Evolutionary conservation across 768 basidiomycete genomes (phyloP).

Genomic region (Lentinula lateritia): DNA sequence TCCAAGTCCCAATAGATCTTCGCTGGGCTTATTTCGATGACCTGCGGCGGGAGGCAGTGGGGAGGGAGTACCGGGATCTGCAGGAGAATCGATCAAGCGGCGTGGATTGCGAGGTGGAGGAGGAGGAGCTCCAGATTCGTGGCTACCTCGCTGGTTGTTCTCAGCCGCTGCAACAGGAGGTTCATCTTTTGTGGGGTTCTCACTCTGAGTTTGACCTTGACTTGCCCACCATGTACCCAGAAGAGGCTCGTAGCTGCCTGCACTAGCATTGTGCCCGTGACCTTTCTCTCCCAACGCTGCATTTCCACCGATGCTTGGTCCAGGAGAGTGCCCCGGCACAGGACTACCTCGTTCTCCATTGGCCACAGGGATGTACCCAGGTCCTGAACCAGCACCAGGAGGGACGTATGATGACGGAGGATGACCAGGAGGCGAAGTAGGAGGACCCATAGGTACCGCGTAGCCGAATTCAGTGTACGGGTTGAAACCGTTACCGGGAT

Average conservation of each 20-base stretch:
- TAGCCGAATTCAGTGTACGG: slow-evolving; percentile 45
- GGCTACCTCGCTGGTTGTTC: slow-evolving; percentile 12
- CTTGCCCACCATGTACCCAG: slow-evolving; percentile 37
- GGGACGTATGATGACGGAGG: neutral
- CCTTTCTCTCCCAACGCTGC: neutral
- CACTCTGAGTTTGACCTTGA: slow-evolving; percentile 13
- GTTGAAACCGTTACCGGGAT: slow-evolving; percentile 32
- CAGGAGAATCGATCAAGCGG: neutral
- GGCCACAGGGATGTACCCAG: slow-evolving; percentile 1
- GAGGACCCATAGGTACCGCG: slow-evolving; percentile 17
- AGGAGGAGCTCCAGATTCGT: neutral
- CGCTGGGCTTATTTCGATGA: neutral
- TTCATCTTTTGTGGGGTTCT: slow-evolving; percentile 10
- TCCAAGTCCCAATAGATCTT: neutral
- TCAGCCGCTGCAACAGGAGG: slow-evolving; percentile 26
- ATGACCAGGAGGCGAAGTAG: slow-evolving; percentile 1
- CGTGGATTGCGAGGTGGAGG: slow-evolving; percentile 3
- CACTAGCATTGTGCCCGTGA: neutral
- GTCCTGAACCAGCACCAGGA: neutral
- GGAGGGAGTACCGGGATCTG: neutral
- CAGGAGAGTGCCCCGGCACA: neutral
- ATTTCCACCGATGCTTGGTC: slow-evolving; percentile 2
- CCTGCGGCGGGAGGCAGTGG: neutral
- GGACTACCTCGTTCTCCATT: neutral
- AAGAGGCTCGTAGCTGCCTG: slow-evolving; percentile 51